Base-by-base conservation (phyloP, 176 grass and related monocot species). In the Microstegium vimineum region DNA sequence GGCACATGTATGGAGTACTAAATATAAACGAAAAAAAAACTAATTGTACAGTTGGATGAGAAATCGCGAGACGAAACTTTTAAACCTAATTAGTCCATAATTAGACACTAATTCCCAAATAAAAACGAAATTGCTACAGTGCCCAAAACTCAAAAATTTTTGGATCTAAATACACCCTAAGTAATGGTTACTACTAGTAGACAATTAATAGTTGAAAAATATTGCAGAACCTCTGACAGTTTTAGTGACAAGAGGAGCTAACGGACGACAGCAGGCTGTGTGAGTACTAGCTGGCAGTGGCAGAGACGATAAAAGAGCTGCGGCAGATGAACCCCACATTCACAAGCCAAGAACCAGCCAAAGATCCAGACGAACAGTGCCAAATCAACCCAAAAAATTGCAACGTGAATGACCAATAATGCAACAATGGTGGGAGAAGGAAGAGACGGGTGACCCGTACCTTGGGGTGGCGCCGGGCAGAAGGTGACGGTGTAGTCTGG, bases 401-500 rank as follows among this genome's bases (percentile, higher is more conserved):
- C 34, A 59, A 41, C 47, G 52, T 9, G 40, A 26, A 82, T 14
- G n/a, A 26, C 22, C 22, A 70, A 42, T n/a, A n/a, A 68, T 26
- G 67, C 16, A 52, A 4, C 54, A 59, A 35, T 66, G 33, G 54
- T 25, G 22, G 22, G 18, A 54, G 51, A 57, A 57, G 5, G 51
- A 57, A 57, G 5, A 63, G 12, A 61, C 0, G 31, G 23, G 43
- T 1, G n/a, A 46, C 43, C 43, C 1, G 43, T 20, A 94, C 92
- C 94, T 97, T 20, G 94, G 73, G 0, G 86, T 66, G 51, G 86
- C 62, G 10, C 68, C 80, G 22, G 94, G 81, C 94, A 97, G 94
- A 97, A 97, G 15, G 92, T 97, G 81, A 97, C 41, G 66, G 79
- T 84, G 79, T 97, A 97, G 62, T 94, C 85, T 1, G 83, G 83